Percentiles rank a stretch among this genome's conserved stretches.
These are phyloP conservation scores for Spathaspora sp. DNA, from an alignment of 1,139 yeast species.

Conservation along the genomic window DNA sequence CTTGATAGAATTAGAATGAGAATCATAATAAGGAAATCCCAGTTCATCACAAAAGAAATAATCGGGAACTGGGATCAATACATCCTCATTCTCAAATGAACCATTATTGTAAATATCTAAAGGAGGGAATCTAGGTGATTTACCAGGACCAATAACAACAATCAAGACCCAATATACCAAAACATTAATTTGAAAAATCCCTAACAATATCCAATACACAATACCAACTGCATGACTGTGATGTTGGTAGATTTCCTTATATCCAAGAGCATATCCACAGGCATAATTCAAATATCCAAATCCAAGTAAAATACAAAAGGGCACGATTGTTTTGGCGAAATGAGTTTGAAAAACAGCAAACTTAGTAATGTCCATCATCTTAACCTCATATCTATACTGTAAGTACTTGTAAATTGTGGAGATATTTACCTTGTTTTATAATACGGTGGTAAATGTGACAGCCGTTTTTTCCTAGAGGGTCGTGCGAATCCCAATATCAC, in stretches of 20 bases:
- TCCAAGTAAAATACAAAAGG: slow-evolving; percentile 21
- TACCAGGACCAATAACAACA: slow-evolving; percentile 36
- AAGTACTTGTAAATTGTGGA: background rate
- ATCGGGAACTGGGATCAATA: slow-evolving; percentile 36
- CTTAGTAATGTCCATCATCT: background rate
- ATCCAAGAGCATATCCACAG: slow-evolving; percentile 35
- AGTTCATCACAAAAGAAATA: slow-evolving; percentile 55
- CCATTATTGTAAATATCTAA: slow-evolving; percentile 25
- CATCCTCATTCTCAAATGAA: slow-evolving; percentile 7
- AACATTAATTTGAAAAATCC: slow-evolving; percentile 23
- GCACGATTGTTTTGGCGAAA: slow-evolving; percentile 17
- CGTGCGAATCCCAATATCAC: too few species aligned
- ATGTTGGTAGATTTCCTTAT: slow-evolving; percentile 31
- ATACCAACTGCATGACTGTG: slow-evolving; percentile 35
- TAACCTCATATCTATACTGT: background rate
- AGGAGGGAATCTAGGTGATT: slow-evolving; percentile 22
- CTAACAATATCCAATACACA: slow-evolving; percentile 32
- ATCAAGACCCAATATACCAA: slow-evolving; percentile 34
- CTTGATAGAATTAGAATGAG: slow-evolving; percentile 53
- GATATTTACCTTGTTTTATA: background rate
- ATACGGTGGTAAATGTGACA: too few species aligned
- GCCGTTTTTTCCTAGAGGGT: too few species aligned
- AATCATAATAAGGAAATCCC: slow-evolving; percentile 66
- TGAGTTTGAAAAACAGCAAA: background rate
- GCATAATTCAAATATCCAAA: slow-evolving; percentile 36